Base-by-base conservation (phyloP, 2,329 filamentous ascomycete genomes). In the Neoscytalidium dimidiatum region DNA sequence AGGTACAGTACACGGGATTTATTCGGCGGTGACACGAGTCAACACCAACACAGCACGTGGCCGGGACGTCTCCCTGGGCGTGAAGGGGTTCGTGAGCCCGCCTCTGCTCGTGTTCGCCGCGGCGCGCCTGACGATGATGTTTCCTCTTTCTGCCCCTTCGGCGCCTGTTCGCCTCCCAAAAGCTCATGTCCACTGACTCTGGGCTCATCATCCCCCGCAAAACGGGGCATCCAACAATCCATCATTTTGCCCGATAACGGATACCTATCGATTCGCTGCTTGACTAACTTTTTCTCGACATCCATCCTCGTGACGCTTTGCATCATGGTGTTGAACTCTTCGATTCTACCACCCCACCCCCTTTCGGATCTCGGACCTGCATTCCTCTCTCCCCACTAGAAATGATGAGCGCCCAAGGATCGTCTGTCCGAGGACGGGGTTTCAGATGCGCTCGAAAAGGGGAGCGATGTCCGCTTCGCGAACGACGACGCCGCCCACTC, bases 161-260 rank as follows among this genome's bases (percentile, higher is more conserved):
- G 13, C 26, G 48, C 14, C 11, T n/a, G 26, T 11, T 11, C 53
- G n/a, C n/a, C n/a, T n/a, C n/a, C n/a, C n/a, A n/a, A n/a, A n/a
- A n/a, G n/a, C n/a, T n/a, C n/a, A n/a, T n/a, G n/a, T n/a, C n/a
- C n/a, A n/a, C n/a, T n/a, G n/a, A 56, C 51, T 14, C 17, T 19
- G 33, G 33, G 8, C n/a, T n/a, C n/a, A n/a, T 31, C 9, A 58
- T 58, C 53, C 41, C 53, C 53, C 53, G 53, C 53, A 14, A n/a
- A n/a, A 19, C 33, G n/a, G n/a, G 52, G 52, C 52, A 31, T 9
- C 52, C 33, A 56, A 33, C 19, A 29, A 26, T 6, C n/a, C 44
- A 21, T 17, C 38, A 17, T 14, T 41, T 21, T 23, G 1, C 6
- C 44, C 19, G 44, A 26, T 11, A 48, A 14, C 44, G 21, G 44